Conservation (phyloP, 768 basidiomycete genomes). For the Leccinum fibrillosum region DNA sequence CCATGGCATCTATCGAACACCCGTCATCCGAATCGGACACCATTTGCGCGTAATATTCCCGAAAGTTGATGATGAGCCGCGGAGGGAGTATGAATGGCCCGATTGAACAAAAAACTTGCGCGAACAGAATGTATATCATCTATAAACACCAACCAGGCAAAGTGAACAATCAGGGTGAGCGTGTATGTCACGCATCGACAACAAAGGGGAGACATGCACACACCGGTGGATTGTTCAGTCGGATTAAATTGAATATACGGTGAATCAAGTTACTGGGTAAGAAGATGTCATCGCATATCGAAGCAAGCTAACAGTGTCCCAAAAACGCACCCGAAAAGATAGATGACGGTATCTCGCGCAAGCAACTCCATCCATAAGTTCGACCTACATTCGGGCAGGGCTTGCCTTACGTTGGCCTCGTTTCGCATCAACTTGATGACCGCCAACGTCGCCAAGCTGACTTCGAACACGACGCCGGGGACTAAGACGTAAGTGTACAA, state of each 20-base stretch:
- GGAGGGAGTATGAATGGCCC: conserved; percentile 8
- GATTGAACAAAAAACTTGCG: background rate
- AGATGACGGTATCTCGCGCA: conserved; percentile 6
- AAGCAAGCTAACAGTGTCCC: background rate
- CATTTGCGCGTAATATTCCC: background rate
- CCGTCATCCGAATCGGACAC: conserved; percentile 1
- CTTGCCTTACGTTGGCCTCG: background rate
- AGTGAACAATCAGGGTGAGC: background rate
- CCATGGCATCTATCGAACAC: conserved; percentile 2
- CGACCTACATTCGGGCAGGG: background rate
- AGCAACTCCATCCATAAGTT: conserved; percentile 3
- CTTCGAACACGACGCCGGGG: conserved; percentile 3
- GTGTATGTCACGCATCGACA: background rate
- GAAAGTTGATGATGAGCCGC: conserved; percentile 9
- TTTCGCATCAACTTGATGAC: background rate
- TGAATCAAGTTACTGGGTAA: background rate
- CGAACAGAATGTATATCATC: background rate
- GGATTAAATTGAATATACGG: background rate
- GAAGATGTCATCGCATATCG: background rate
- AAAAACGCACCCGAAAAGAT: conserved; percentile 1
- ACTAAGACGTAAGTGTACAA: conserved; percentile 2
- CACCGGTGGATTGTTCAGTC: background rate
- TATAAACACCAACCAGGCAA: background rate
- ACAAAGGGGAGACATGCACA: background rate
- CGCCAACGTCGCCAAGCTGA: background rate